Percentiles rank a stretch among this genome's conserved stretches.
Evolutionary conservation across 805 yeast species (phyloP).

Genomic region (Candida pini): DNA sequence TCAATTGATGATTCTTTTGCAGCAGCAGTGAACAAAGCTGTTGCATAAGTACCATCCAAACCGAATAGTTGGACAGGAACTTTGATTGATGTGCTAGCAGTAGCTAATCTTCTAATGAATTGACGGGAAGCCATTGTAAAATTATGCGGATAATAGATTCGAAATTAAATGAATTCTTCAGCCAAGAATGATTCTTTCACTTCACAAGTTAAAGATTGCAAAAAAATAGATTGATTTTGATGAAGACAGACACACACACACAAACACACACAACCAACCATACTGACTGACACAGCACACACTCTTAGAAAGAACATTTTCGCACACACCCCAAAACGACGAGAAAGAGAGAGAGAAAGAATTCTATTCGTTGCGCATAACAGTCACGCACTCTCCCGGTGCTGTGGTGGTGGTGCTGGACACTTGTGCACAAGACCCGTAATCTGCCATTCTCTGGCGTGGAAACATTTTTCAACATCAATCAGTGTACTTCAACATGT

Average conservation of each 20-base stretch:
- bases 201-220: too few species aligned
- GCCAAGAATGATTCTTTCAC: too few species aligned
- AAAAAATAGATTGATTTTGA: too few species aligned
- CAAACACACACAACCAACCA: neutral
- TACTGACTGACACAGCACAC: neutral
- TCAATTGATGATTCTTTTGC: conserved; percentile 74
- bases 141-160: neutral
- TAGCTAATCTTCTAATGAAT: conserved; percentile 66
- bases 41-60: conserved; percentile 94
- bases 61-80: conserved; percentile 95
- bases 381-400: conserved; percentile 9
- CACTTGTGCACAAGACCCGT: too few species aligned
- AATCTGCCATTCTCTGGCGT: too few species aligned
- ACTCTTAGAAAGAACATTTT: too few species aligned
- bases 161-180: too few species aligned
- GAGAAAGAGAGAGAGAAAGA: too few species aligned
- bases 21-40: conserved; percentile 90
- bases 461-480: neutral
- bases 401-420: too few species aligned
- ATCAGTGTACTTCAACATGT: neutral
- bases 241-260: too few species aligned
- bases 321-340: too few species aligned
- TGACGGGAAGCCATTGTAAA: conserved; percentile 54
- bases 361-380: conserved; percentile 27
- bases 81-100: conserved; percentile 50